Conservation (phyloP, 108 stramenopile species). For the Bacterosira constricta region DNA sequence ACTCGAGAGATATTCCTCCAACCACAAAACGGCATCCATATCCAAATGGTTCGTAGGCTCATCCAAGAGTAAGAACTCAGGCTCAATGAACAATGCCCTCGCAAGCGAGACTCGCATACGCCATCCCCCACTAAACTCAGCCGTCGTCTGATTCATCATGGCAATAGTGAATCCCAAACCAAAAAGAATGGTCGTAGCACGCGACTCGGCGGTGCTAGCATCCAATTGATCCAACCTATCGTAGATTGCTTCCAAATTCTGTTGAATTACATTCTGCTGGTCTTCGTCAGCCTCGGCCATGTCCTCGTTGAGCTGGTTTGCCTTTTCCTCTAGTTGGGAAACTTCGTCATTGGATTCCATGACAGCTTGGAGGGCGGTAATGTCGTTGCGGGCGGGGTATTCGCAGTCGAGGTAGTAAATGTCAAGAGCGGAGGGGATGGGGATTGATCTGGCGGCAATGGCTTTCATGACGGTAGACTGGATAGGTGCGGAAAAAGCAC, state of each 20-base stretch:
- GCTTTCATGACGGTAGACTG: constrained; percentile 95
- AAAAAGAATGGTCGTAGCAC: constrained; percentile 94
- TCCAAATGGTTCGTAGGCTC: constrained; percentile 88
- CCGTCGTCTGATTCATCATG: constrained; percentile 93
- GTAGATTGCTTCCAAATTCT: constrained; percentile 85
- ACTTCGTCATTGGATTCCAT: constrained; percentile 94
- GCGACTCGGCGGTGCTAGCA: constrained; percentile 94
- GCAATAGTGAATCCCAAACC: constrained; percentile 95
- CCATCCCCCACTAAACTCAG: constrained; percentile 98
- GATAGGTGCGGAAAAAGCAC: not conserved
- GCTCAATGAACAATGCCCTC: constrained; percentile 95
- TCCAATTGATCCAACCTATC: constrained; percentile 97
- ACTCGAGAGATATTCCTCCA: constrained; percentile 94
- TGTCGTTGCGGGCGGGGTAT: constrained; percentile 92
- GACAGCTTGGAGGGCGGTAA: constrained; percentile 96
- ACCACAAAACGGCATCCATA: constrained; percentile 99
- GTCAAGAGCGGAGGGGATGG: constrained; percentile 96
- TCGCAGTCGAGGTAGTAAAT: constrained; percentile 96
- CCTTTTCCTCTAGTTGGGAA: constrained; percentile 83
- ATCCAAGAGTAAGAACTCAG: constrained; percentile 90
- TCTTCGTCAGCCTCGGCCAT: constrained; percentile 91
- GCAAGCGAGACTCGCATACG: constrained; percentile 98
- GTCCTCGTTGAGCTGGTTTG: constrained; percentile 85
- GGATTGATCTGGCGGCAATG: constrained; percentile 94
- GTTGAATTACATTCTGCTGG: constrained; percentile 70